Evolutionary conservation across 2,329 filamentous ascomycete genomes (phyloP).

Genomic region (Clonostachys sp.): DNA sequence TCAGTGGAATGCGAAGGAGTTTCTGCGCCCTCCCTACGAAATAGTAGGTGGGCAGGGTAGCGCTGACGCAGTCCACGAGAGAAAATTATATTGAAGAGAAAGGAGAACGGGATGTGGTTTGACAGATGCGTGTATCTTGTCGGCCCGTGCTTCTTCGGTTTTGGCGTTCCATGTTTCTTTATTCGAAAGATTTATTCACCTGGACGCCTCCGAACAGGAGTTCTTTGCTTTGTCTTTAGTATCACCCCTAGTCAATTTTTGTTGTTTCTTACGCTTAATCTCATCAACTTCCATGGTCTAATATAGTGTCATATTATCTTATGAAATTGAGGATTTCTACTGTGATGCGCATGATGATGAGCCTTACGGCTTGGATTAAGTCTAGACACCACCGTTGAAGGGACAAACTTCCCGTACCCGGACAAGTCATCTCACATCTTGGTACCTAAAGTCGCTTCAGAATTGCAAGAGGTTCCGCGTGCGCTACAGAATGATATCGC

Average conservation of each 20-base stretch:
- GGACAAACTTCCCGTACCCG: too few species aligned
- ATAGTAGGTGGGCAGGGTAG: background rate
- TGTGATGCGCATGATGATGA: too few species aligned
- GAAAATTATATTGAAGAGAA: background rate
- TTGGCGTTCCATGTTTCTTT: conserved; percentile 3
- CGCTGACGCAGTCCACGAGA: background rate
- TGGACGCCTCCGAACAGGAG: conserved; percentile 9
- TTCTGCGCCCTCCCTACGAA: background rate
- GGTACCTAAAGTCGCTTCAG: too few species aligned
- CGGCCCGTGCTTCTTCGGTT: conserved; percentile 1
- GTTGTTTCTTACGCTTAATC: conserved; percentile 31
- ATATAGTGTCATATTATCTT: background rate
- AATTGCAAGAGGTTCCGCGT: too few species aligned
- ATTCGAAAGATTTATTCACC: background rate
- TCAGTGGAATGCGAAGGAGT: background rate
- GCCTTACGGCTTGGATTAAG: too few species aligned
- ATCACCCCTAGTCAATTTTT: conserved; percentile 25
- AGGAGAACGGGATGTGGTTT: background rate
- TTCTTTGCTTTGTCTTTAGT: conserved; percentile 29
- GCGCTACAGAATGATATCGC: too few species aligned
- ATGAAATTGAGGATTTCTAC: too few species aligned
- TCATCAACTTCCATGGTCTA: conserved; percentile 7
- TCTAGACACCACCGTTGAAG: too few species aligned
- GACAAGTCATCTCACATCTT: too few species aligned
- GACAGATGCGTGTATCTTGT: background rate